A percentile compares a stretch with the other conserved stretches of the same genome.
Conservation (phyloP, 768 basidiomycete species). For the Leccinum subgranulosum region DNA sequence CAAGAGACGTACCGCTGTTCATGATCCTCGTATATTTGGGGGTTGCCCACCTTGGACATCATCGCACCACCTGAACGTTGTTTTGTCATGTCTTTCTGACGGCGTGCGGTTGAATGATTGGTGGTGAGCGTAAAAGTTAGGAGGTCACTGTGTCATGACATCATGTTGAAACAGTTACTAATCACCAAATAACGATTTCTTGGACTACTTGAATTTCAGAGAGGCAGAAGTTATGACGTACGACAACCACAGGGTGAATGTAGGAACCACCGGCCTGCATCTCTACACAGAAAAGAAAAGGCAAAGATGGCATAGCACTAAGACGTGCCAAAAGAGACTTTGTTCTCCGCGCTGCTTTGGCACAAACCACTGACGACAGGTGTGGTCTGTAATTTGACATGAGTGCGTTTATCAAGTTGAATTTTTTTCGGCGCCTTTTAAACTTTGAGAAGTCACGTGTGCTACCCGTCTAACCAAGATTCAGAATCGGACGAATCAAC, state of each 20-base stretch:
- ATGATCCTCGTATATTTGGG: conserved; percentile 44
- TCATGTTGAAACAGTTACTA: conserved; percentile 1
- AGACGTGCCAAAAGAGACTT: conserved; percentile 26
- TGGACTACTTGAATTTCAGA: neutral
- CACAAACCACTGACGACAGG: conserved; percentile 26
- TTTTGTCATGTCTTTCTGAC: conserved; percentile 16
- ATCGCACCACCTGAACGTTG: conserved; percentile 36
- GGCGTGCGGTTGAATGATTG: neutral
- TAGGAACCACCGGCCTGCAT: conserved; percentile 33
- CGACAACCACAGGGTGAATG: neutral
- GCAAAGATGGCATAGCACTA: conserved; percentile 29
- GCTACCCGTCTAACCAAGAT: too few relatives aligned
- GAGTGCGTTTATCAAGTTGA: conserved; percentile 25
- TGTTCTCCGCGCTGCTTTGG: conserved; percentile 34
- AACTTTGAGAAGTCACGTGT: neutral
- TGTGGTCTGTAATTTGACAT: conserved; percentile 32
- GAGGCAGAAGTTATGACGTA: neutral
- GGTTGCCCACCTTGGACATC: conserved; percentile 50
- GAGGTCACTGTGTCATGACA: conserved; percentile 10
- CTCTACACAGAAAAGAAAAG: conserved; percentile 10
- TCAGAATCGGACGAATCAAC: too few relatives aligned
- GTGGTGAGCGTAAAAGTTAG: neutral
- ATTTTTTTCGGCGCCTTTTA: neutral
- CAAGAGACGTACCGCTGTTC: conserved; percentile 43
- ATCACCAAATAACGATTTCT: neutral